These are phyloP conservation scores for Stephania yunnanensis DNA, from an alignment of 164 flowering plant species.

Conservation along the genomic window DNA sequence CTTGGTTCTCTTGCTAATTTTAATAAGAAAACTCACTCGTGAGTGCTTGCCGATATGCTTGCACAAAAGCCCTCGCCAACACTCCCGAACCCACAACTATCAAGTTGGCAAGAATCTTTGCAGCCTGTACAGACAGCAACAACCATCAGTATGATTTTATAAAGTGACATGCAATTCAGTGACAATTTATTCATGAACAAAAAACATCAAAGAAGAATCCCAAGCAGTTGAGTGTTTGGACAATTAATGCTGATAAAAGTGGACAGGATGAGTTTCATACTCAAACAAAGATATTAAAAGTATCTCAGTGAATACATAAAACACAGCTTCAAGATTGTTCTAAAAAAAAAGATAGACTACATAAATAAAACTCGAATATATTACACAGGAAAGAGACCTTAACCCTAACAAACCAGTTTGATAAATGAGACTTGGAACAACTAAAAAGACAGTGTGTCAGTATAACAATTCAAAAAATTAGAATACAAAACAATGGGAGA, in stretches of 20 bases:
- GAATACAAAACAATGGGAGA: background rate
- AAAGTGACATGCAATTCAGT: background rate
- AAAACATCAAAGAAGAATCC: background rate
- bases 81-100: constrained; percentile 29
- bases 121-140: constrained; percentile 24
- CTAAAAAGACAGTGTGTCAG: background rate
- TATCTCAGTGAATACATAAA: too few relatives aligned
- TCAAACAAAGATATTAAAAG: background rate
- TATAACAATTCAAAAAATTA: background rate
- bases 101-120: constrained; percentile 25
- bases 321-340: background rate
- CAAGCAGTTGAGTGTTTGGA: background rate
- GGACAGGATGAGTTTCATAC: background rate
- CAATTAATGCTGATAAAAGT: background rate
- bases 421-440: background rate
- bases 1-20: background rate
- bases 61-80: constrained; percentile 24
- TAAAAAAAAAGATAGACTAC: too few relatives aligned
- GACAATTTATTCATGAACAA: background rate
- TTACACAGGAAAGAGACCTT: background rate
- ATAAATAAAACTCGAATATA: too few relatives aligned
- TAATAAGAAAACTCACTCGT: constrained; percentile 18
- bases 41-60: constrained; percentile 31
- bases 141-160: background rate
- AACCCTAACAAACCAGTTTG: background rate